Base-by-base conservation (phyloP, 2,329 filamentous ascomycete species). In the Epichloe scottii region DNA sequence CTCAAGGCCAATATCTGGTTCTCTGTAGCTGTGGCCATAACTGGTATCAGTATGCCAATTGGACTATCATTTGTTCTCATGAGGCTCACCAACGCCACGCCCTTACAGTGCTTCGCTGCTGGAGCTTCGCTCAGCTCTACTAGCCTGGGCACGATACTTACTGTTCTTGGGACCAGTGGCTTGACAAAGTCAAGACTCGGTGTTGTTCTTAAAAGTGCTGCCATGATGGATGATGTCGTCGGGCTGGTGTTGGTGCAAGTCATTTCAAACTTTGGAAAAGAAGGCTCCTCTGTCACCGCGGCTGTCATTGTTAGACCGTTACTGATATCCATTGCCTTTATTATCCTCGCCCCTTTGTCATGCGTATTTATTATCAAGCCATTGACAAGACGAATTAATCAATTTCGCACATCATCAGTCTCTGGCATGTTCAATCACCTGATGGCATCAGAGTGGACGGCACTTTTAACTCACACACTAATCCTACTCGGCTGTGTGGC, bases 221-320 rank as follows among this genome's bases (percentile, higher is more conserved):
- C 87, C 0, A 87, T 93, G 78, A 78, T 93, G 68, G 87, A 93
- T 61, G 87, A 93, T 66, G 82, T 91, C 0, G 76, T 87, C 1
- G 86, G 85, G 0, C 68, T 91, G 10, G 78, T 90, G 7, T 85
- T 91, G 78, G 83, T 89, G 0, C 79, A 87, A 56, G 76, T 91
- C 44, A 83, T 93, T 21, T 78, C 83, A 0, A 82, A 81, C 45
- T 69, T 91, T 0, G 84, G 65, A 50, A 62, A 44, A 57, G 54
- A 43, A 49, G 54, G 54, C 33, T 50, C 55, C 8, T 38, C 53
- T 3, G 33, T 59, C 38, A 3, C 57, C 62, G 66, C 70, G 0
- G 49, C 62, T 2, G 67, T 67, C 0, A 60, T 77, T 3, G 50
- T 78, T 11, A 62, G 76, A 17, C 71, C 72, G 3, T 50, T 79